Evolutionary conservation across 371 early-diverging fungal genomes (phyloP), one percentile per base, ranked within the genome.

Genomic region (Dinochytrium kinnereticum): DNA sequence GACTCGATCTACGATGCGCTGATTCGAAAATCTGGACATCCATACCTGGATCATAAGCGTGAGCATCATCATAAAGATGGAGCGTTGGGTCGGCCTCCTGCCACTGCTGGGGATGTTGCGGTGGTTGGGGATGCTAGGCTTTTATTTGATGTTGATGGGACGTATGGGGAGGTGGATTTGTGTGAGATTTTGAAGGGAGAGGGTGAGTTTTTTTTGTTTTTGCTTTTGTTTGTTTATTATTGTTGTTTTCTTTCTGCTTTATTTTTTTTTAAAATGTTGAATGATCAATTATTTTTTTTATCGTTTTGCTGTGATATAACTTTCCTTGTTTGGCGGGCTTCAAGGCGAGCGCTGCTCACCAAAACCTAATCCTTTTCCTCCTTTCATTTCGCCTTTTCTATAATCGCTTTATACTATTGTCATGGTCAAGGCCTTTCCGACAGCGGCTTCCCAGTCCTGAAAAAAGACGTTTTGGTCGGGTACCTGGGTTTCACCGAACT

Each of bases 391-490:
- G n/a, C n/a, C n/a, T n/a, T n/a, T n/a, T n/a, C n/a, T n/a, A n/a
- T n/a, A n/a, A n/a, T n/a, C 31, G 3, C 44, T 7, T 44, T 19
- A 44, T 44, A 44, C 19, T 44, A 7, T 44, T 19, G 19, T 44
- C 19, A 13, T 51, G 15, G 17, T 26, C 21, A 51, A 51, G 33
- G 30, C 28, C 39, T 64, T 44, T 19, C 36, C 5, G 87, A 91
- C 68, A 92, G 94, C 0, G 98, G 98, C 1, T 92, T 95, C 66
- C 95, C 97, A 1, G 88, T 97, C 24, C 80, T 97, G 19, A 88
- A 92, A 59, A 87, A 87, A n/a, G 87, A 85, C 30, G 75, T 87
- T 0, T 79, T 98, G 13, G 87, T 93, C 17, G 97, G 97, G 0
- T 98, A 93, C 76, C 91, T 96, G 61, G 92, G 91, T 0, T 90